Evolutionary conservation across 139 green algal species (phyloP).

Genomic region (Chlorokybus atmophyticus): DNA sequence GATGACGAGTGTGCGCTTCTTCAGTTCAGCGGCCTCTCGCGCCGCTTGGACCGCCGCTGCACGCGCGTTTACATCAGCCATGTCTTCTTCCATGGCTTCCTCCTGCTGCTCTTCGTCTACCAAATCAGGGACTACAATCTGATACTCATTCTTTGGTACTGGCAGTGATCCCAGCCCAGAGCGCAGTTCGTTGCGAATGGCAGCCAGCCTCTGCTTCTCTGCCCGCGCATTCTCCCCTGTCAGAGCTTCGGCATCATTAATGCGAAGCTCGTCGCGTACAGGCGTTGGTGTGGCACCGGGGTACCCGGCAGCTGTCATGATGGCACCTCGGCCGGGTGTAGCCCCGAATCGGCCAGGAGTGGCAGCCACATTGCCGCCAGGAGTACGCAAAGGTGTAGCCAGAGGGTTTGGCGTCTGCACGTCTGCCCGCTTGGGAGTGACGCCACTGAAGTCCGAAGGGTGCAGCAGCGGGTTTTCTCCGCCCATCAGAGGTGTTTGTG

Average conservation of each 20-base stretch:
- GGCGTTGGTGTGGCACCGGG: too few relatives aligned
- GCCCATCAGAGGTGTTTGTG: conserved; percentile 77
- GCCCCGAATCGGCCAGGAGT: too few relatives aligned
- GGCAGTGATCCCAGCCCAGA: conserved; percentile 58
- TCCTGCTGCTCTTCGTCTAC: conserved; percentile 27
- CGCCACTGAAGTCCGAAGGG: conserved; percentile 54
- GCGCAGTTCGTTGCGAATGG: conserved; percentile 42
- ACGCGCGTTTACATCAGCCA: conserved; percentile 48
- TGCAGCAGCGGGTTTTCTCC: conserved; percentile 67
- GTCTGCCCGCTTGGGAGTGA: conserved; percentile 38
- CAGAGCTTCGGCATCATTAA: conserved; percentile 58
- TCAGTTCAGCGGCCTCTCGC: conserved; percentile 7
- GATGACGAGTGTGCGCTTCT: conserved; percentile 32
- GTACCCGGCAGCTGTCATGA: too few relatives aligned
- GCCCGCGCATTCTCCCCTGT: neutral
- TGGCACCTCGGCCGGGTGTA: too few relatives aligned
- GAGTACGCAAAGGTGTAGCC: conserved; percentile 36
- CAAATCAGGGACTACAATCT: conserved; percentile 53
- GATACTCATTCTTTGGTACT: conserved; percentile 78
- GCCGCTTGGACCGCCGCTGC: conserved; percentile 39
- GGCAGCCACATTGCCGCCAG: neutral
- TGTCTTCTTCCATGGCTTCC: conserved; percentile 60
- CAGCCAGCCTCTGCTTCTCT: conserved; percentile 23
- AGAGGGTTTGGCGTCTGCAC: conserved; percentile 11
- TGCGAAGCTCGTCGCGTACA: conserved; percentile 60